Percentiles rank a stretch among this genome's conserved stretches.
phyloP scores from a whole-genome alignment of 148 eudicot genomes.

The Rhododendron kiyosumense region DNA sequence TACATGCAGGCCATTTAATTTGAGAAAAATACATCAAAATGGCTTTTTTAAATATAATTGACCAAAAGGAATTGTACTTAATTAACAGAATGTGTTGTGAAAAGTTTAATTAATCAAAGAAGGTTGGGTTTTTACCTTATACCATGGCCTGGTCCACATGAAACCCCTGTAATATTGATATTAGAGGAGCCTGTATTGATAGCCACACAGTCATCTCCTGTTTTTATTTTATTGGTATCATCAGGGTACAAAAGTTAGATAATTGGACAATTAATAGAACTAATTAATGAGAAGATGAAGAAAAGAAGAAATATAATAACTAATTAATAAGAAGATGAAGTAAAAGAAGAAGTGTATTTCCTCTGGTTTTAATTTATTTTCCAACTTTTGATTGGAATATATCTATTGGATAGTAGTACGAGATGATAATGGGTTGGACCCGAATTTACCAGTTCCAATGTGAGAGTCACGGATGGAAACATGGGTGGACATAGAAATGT shows the following conservation, averaged over 20 bases:
- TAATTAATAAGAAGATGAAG: background rate
- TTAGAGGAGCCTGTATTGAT: conserved; percentile 33
- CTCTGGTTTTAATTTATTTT: too few relatives aligned
- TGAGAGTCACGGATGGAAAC: conserved; percentile 22
- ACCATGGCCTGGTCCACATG: conserved; percentile 66
- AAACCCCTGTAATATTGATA: conserved; percentile 28
- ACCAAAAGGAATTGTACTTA: too few relatives aligned
- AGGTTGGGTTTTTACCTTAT: conserved; percentile 33
- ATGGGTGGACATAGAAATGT: conserved; percentile 19
- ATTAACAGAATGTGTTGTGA: background rate
- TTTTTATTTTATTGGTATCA: background rate
- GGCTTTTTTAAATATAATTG: too few relatives aligned
- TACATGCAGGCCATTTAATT: too few relatives aligned
- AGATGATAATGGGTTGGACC: background rate
- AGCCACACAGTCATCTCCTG: conserved; percentile 63
- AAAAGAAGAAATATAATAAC: too few relatives aligned
- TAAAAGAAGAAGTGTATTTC: too few relatives aligned
- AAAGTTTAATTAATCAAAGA: background rate
- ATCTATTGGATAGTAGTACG: too few relatives aligned
- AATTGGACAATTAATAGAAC: background rate
- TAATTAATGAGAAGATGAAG: background rate
- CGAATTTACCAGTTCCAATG: conserved; percentile 22
- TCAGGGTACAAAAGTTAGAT: background rate
- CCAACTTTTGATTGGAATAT: too few relatives aligned
- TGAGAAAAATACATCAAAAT: too few relatives aligned